Conservation (phyloP, 768 basidiomycete genomes). For the Lyophyllum semitale region DNA sequence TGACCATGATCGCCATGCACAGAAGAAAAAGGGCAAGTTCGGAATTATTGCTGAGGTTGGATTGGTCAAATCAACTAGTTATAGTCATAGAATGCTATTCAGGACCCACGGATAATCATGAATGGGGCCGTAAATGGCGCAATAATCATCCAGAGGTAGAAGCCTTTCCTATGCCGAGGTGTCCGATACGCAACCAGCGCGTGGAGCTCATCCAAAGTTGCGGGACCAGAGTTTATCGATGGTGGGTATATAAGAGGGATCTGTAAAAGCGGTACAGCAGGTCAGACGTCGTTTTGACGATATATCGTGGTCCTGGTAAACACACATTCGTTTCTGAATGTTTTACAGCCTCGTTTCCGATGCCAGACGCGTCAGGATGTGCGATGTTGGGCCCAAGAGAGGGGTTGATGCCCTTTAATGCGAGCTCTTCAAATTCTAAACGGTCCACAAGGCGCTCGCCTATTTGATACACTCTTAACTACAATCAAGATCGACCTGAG, state of each 20-base stretch:
- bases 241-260: conserved; percentile 68
- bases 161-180: conserved; percentile 67
- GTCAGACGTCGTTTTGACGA: background rate
- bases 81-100: background rate
- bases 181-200: conserved; percentile 53
- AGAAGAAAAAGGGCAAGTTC: conserved; percentile 86
- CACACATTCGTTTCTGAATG: conserved; percentile 10
- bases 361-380: conserved; percentile 18
- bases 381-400: conserved; percentile 59
- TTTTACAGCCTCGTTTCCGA: conserved; percentile 21
- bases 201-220: conserved; percentile 48
- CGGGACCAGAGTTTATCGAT: conserved; percentile 33
- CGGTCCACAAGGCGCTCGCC: conserved; percentile 72
- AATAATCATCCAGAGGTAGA: conserved; percentile 64
- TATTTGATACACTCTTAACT: conserved; percentile 61
- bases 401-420: conserved; percentile 72
- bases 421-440: conserved; percentile 81
- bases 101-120: conserved; percentile 67
- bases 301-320: background rate
- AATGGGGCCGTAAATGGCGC: conserved; percentile 79
- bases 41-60: conserved; percentile 65
- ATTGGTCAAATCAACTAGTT: background rate
- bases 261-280: conserved; percentile 33
- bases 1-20: conserved; percentile 82
- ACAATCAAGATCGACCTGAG: background rate